Conservation (phyloP, 495 filamentous ascomycete species). For the Talaromyces nanjingensis region DNA sequence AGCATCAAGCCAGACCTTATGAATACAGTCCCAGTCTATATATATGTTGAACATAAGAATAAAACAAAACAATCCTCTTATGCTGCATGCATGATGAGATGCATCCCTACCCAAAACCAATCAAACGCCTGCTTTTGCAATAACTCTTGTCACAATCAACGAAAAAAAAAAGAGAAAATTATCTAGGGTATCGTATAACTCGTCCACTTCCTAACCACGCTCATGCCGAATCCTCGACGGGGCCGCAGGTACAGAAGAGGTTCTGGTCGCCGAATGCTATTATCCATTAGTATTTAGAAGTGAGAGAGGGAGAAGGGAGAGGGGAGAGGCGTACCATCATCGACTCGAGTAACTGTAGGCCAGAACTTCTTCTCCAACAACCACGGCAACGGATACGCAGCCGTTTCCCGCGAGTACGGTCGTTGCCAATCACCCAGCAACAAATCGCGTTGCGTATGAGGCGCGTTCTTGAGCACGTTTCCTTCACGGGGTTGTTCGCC, state of each 20-base stretch:
- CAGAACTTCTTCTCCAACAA: slow-evolving; percentile 97
- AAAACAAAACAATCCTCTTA: background rate
- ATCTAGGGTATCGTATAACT: slow-evolving; percentile 8
- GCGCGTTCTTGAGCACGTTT: slow-evolving; percentile 92
- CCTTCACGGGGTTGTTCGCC: slow-evolving; percentile 68
- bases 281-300: slow-evolving; percentile 13
- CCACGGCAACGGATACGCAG: slow-evolving; percentile 82
- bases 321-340: slow-evolving; percentile 64
- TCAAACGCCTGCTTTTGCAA: slow-evolving; percentile 15
- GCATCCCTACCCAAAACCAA: slow-evolving; percentile 17
- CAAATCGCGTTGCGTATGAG: slow-evolving; percentile 81
- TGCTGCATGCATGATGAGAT: background rate
- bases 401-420: slow-evolving; percentile 70
- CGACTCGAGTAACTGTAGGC: slow-evolving; percentile 81
- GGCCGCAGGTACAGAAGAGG: slow-evolving; percentile 91
- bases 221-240: slow-evolving; percentile 52
- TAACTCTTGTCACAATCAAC: background rate
- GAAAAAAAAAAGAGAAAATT: background rate
- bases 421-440: slow-evolving; percentile 65
- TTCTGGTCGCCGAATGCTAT: slow-evolving; percentile 85
- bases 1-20: background rate
- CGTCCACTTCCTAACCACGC: background rate
- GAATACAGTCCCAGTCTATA: background rate
- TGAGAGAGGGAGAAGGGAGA: background rate
- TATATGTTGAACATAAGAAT: background rate